These are phyloP conservation scores for Daldinia caldariorum DNA, from an alignment of 495 filamentous ascomycete species.

Conservation along the genomic window DNA sequence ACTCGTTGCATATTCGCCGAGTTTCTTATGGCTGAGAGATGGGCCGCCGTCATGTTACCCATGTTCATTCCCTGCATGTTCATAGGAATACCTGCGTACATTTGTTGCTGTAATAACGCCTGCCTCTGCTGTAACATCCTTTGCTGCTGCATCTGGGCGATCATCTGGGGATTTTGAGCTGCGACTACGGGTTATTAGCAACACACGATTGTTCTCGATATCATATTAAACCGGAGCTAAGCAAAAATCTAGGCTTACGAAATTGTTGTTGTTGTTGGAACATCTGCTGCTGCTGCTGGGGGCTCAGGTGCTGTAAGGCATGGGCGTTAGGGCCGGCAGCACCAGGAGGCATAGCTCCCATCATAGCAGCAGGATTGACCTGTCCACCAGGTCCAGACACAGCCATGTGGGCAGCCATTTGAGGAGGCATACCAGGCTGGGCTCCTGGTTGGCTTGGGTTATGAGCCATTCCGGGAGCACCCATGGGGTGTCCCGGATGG, in stretches of 20 bases:
- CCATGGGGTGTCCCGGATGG: constrained; percentile 81
- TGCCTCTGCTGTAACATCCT: constrained; percentile 54
- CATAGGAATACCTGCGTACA: constrained; percentile 63
- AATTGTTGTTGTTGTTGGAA: constrained; percentile 63
- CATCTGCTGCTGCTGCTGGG: constrained; percentile 66
- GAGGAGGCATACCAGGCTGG: constrained; percentile 75
- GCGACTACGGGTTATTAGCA: constrained; percentile 49
- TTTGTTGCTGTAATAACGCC: constrained; percentile 58
- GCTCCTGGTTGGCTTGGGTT: constrained; percentile 75
- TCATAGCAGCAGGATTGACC: constrained; percentile 78
- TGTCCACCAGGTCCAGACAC: constrained; percentile 85
- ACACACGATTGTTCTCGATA: neutral
- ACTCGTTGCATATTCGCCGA: constrained; percentile 50
- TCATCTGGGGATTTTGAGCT: constrained; percentile 61
- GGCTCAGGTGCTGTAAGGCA: constrained; percentile 81
- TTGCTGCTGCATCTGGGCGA: constrained; percentile 60
- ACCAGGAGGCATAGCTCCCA: constrained; percentile 83
- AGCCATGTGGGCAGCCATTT: constrained; percentile 76
- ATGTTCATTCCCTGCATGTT: constrained; percentile 54
- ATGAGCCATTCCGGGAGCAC: constrained; percentile 62
- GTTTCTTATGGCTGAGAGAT: constrained; percentile 65
- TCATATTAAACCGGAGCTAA: neutral
- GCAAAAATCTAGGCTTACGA: constrained; percentile 11
- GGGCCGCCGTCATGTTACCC: constrained; percentile 62
- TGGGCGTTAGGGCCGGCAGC: constrained; percentile 75